A percentile compares a stretch with the other conserved stretches of the same genome.
Evolutionary conservation across 345 rosid genomes (phyloP).

Genomic region (Hibiscus tridactylites): DNA sequence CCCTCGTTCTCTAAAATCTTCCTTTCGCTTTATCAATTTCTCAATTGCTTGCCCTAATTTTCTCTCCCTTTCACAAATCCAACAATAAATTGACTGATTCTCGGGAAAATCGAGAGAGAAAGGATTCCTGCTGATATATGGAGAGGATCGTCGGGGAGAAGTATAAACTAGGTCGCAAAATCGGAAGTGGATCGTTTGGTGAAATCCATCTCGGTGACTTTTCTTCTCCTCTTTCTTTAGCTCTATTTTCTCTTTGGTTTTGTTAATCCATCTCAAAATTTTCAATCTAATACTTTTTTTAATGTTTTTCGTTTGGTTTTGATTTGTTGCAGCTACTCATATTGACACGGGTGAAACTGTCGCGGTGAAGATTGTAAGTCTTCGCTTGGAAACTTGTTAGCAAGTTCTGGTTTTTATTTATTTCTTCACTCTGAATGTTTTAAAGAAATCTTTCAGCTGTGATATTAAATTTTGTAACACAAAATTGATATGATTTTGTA

Average conservation of each 20-base stretch:
- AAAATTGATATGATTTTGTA: not conserved
- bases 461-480: not conserved
- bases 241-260: not conserved
- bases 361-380: constrained; percentile 67
- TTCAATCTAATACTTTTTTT: not conserved
- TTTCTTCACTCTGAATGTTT: not conserved
- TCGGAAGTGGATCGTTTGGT: constrained; percentile 71
- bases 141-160: constrained; percentile 51
- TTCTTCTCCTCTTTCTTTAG: not conserved
- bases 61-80: not conserved
- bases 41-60: constrained; percentile 12
- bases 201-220: constrained; percentile 53
- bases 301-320: not conserved
- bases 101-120: not conserved
- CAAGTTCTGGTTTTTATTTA: not conserved
- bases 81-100: not conserved
- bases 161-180: constrained; percentile 56
- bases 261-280: not conserved
- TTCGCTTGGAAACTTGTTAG: not conserved
- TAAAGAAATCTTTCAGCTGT: not conserved
- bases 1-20: not conserved
- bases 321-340: constrained; percentile 48
- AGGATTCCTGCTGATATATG: constrained; percentile 18
- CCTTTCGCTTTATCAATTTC: not conserved
- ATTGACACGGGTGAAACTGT: constrained; percentile 51